Evolutionary conservation across 495 filamentous ascomycete genomes (phyloP), one percentile per base, ranked within the genome.

Genomic region (Chaetomium tenue): DNA sequence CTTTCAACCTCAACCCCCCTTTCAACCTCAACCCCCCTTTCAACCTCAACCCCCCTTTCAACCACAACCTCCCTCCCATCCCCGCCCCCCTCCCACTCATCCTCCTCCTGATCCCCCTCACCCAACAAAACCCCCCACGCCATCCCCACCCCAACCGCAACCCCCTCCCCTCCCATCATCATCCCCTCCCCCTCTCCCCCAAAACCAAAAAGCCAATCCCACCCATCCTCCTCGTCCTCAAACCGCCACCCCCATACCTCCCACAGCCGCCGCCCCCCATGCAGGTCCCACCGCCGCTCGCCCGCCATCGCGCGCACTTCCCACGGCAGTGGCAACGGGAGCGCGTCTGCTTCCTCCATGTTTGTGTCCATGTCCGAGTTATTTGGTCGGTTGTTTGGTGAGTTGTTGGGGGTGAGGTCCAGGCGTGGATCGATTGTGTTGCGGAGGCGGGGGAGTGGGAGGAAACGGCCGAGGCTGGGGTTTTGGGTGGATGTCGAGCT

Each of bases 261-360:
- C 26, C 52, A 55, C 6, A 52, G 5, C 37, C 60, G 16, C 39
- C 51, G n/a, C 39, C 23, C 51, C 5, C 1, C 39, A 11, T 62
- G 51, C 23, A 54, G n/a, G 26, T 62, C 51, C 51, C 60, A 62
- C 50, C 60, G 40, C 50, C 60, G 40, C 51, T 62, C 60, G 2
- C 60, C 60, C 0, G 13, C 52, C 61, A 50, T 39, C 52, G 20
- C 3, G 26, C 61, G 22, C 40, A 37, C 42, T 42, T 57, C 61
- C 52, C 51, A 48, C 23, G 52, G 52, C 16, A 57, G 6, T 16
- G 2, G 6, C 28, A 6, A n/a, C n/a, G n/a, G n/a, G n/a, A n/a
- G n/a, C n/a, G n/a, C n/a, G n/a, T n/a, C n/a, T n/a, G n/a, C n/a
- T n/a, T n/a, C n/a, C n/a, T n/a, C n/a, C n/a, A n/a, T n/a, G n/a